These are phyloP conservation scores for Fragosphaeria purpurea DNA, from an alignment of 2,329 filamentous ascomycete genomes.

Conservation along the genomic window DNA sequence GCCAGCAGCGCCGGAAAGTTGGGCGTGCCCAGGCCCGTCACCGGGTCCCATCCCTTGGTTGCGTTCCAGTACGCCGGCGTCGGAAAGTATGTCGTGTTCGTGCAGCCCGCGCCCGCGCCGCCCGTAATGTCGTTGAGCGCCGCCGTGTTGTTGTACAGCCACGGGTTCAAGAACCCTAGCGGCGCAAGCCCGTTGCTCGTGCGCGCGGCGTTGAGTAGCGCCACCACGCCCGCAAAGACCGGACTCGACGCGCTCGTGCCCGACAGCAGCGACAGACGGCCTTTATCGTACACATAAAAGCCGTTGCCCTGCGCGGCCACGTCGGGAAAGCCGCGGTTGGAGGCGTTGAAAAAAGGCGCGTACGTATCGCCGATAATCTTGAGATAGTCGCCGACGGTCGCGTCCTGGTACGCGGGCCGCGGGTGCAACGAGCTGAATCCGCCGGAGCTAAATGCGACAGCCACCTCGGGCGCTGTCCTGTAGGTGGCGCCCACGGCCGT, in stretches of 20 bases:
- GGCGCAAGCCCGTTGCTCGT: conserved; percentile 23
- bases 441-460: conserved; percentile 24
- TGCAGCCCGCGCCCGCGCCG: conserved; percentile 18
- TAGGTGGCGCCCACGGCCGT: conserved; percentile 48
- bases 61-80: conserved; percentile 19
- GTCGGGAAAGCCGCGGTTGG: conserved; percentile 36
- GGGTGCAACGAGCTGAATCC: conserved; percentile 39
- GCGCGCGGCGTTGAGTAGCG: conserved; percentile 33
- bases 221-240: conserved; percentile 31
- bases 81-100: conserved; percentile 7
- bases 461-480: conserved; percentile 20
- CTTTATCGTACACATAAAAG: conserved; percentile 19
- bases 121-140: conserved; percentile 19
- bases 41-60: conserved; percentile 23
- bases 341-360: conserved; percentile 30
- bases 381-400: conserved; percentile 28
- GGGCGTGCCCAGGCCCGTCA: conserved; percentile 13
- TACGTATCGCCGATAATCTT: conserved; percentile 32
- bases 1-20: conserved; percentile 11
- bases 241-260: conserved; percentile 30
- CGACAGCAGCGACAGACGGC: conserved; percentile 7
- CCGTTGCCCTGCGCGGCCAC: conserved; percentile 43
- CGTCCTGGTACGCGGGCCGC: conserved; percentile 30
- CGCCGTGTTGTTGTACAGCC: conserved; percentile 22
- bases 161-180: conserved; percentile 36